Conservation (phyloP, 306 rosid genomes). For the Vigna unguiculata region DNA sequence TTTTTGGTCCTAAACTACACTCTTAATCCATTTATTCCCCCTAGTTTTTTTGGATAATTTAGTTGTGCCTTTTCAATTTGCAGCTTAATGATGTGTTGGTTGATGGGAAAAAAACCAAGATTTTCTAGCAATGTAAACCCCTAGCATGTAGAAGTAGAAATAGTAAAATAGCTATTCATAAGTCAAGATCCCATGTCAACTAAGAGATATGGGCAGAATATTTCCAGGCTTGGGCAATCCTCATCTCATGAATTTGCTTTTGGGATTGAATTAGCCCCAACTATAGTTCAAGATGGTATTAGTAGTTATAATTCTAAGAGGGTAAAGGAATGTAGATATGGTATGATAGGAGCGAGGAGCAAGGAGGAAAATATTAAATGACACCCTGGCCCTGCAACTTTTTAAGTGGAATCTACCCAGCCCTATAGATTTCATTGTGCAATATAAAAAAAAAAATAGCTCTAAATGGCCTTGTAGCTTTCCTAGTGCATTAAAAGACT, state of each 20-base stretch:
- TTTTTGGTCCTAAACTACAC: neutral
- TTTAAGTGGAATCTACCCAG: neutral
- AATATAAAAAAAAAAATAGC: no score
- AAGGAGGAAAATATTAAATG: neutral
- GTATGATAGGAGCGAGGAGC: neutral
- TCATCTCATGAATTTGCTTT: neutral
- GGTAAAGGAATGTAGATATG: neutral
- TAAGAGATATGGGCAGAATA: neutral
- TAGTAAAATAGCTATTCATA: neutral
- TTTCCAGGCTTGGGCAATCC: neutral
- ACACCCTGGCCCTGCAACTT: neutral
- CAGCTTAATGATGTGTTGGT: slow-evolving; percentile 22
- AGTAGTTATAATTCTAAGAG: neutral
- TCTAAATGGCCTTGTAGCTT: neutral
- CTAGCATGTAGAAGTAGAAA: slow-evolving; percentile 23
- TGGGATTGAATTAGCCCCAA: neutral
- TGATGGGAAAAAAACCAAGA: neutral
- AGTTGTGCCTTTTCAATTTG: slow-evolving; percentile 15
- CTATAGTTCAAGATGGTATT: neutral
- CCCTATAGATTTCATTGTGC: neutral
- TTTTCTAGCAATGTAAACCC: slow-evolving; percentile 3
- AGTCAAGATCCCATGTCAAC: neutral
- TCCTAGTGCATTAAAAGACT: neutral
- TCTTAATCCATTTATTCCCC: neutral
- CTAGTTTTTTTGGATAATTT: neutral